phyloP scores from a whole-genome alignment of 2,329 filamentous ascomycete species.

The Colletotrichum sp. region DNA sequence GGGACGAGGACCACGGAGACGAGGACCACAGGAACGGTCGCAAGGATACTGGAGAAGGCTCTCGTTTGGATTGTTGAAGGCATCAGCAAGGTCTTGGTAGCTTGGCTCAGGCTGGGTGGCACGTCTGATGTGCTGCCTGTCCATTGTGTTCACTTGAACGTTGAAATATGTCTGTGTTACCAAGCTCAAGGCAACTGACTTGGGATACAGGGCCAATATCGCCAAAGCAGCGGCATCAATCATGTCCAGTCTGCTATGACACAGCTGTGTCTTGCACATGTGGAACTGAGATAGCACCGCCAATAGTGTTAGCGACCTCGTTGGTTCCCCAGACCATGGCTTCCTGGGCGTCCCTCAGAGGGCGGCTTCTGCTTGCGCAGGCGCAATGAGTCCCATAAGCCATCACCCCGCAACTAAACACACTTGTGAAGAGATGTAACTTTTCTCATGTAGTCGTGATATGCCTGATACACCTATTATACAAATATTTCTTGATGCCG shows the following conservation, averaged over 20 bases:
- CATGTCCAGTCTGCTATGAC: not conserved
- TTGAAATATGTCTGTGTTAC: not conserved
- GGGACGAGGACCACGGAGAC: not conserved
- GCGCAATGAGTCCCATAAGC: not conserved
- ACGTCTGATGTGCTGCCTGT: not conserved
- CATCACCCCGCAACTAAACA: not conserved
- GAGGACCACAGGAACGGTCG: not conserved
- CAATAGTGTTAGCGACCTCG: not conserved
- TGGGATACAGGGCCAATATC: not conserved
- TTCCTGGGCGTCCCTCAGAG: not conserved
- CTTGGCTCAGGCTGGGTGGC: not conserved
- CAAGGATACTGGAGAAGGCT: not conserved
- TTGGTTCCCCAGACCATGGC: not conserved
- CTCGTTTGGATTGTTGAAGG: not conserved
- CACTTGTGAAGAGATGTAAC: not conserved
- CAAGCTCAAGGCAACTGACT: not conserved
- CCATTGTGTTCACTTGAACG: not conserved
- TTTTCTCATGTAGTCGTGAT: conserved; percentile 20
- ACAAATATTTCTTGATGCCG: conserved; percentile 15
- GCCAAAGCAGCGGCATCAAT: not conserved
- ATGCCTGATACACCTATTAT: conserved; percentile 15
- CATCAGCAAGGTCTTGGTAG: not conserved
- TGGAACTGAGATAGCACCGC: not conserved
- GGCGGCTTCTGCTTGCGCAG: not conserved
- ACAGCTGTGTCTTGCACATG: not conserved